Base-by-base conservation (phyloP, 2,329 filamentous ascomycete species). In the Sarocladium oryzae region DNA sequence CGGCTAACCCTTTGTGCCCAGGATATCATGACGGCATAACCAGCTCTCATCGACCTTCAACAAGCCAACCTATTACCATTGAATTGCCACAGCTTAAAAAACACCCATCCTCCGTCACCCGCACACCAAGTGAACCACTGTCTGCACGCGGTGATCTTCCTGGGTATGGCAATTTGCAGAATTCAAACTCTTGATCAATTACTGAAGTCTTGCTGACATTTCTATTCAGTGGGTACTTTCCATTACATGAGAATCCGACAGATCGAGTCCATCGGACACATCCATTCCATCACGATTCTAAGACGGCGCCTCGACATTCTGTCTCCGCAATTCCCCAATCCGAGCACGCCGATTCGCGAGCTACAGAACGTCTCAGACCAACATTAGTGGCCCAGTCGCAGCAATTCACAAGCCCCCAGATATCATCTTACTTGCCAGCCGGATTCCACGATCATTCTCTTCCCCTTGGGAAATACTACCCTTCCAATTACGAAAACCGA, bases 401-500 rank as follows among this genome's bases (percentile, higher is more conserved):
- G n/a, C 32, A 24, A 16, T 37, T 28, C 13, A 18, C 46, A 26
- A 49, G 46, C 18, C 30, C 46, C 3, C 73, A 75, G 6, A 69
- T 78, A 32, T 65, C 76, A 8, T 77, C 76, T 1, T 79, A 78
- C 54, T 67, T 75, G 28, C 75, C 77, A 6, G 72, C 71, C 23
- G 76, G 76, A 2, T 66, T 73, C 33, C 70, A 75, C 48, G 71
- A 73, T 33, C 70, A 64, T 32, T 64, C 70, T 3, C 64, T 81
- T 28, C 77, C 79, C 0, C 69, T 81, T 65, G 81, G 81, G 21
- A 84, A 83, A 64, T 84, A 84, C 58, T 82, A 84, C 53, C 81
- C 81, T 1, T 75, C 78, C 23, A 83, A 83, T 63, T 84, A 81
- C 57, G 77, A 81, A 56, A 69, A 66, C 24, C 61, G 69, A 48